A percentile compares a stretch with the other conserved stretches of the same genome.
phyloP scores from a whole-genome alignment of 768 basidiomycete genomes.

The Mycena maculata region DNA sequence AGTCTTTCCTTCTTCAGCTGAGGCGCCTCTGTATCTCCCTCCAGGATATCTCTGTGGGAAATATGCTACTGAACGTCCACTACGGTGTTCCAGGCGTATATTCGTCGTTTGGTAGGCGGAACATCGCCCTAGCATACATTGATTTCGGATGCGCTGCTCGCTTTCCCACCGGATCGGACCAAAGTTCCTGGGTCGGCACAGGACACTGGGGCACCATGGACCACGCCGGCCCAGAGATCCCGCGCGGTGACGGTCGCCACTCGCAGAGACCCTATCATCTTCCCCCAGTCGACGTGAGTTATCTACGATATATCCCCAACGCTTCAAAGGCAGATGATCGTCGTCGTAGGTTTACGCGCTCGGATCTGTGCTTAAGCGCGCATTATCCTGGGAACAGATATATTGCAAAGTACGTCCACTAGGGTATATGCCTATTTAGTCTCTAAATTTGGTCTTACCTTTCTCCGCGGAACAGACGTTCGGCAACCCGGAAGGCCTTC shows the following conservation, averaged over 20 bases:
- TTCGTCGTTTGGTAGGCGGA: conserved; percentile 19
- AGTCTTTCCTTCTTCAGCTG: background rate
- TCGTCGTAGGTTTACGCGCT: conserved; percentile 25
- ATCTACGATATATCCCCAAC: background rate
- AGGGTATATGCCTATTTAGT: background rate
- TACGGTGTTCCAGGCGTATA: conserved; percentile 28
- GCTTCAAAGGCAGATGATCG: background rate
- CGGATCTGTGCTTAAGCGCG: conserved; percentile 30
- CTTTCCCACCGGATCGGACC: conserved; percentile 22
- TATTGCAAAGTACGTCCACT: conserved; percentile 28
- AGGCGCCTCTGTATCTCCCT: background rate
- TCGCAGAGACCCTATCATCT: conserved; percentile 21
- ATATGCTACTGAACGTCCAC: conserved; percentile 33
- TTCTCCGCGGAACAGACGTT: conserved; percentile 29
- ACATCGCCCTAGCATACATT: conserved; percentile 29
- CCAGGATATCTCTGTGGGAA: conserved; percentile 32
- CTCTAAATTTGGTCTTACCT: background rate
- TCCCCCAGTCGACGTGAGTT: conserved; percentile 30
- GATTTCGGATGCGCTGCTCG: conserved; percentile 30
- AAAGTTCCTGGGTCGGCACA: conserved; percentile 24
- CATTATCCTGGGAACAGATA: conserved; percentile 31
- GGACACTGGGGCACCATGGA: conserved; percentile 31
- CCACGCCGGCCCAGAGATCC: conserved; percentile 32
- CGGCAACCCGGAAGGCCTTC: conserved; percentile 27
- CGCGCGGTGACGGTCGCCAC: conserved; percentile 6